Conservation (phyloP, 305 asterid species). For the Lippia alba region DNA sequence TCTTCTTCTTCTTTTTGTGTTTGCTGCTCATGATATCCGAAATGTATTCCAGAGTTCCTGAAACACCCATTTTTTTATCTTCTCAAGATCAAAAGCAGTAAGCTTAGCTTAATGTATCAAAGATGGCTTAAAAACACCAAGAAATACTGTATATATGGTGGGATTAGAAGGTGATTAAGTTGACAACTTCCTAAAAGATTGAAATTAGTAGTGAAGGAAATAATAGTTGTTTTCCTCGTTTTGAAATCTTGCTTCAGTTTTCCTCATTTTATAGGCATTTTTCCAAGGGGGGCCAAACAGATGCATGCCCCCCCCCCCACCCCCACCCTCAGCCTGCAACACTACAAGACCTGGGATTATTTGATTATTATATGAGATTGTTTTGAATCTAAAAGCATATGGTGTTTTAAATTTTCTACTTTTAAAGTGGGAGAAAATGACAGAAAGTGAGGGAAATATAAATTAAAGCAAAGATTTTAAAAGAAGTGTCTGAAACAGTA, state of each 20-base stretch:
- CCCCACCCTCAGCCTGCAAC: slow-evolving; percentile 11
- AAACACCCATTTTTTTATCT: slow-evolving; percentile 52
- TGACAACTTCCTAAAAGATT: slow-evolving; percentile 28
- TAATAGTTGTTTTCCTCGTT: slow-evolving; percentile 28
- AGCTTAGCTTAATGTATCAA: slow-evolving; percentile 6
- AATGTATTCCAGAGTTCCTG: slow-evolving; percentile 64
- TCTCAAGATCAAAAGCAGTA: slow-evolving; percentile 6
- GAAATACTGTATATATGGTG: background rate
- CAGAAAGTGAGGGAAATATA: slow-evolving; percentile 33
- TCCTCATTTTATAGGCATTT: slow-evolving; percentile 48
- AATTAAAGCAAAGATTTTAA: slow-evolving; percentile 20
- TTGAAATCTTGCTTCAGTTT: slow-evolving; percentile 31
- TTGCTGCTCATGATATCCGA: slow-evolving; percentile 57
- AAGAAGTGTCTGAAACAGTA: slow-evolving; percentile 16
- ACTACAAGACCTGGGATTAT: slow-evolving; percentile 25
- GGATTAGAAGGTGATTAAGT: background rate
- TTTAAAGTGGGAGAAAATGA: slow-evolving; percentile 33
- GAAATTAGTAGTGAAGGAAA: background rate
- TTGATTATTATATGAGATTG: background rate
- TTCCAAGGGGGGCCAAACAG: slow-evolving; percentile 28
- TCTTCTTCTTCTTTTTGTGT: slow-evolving; percentile 50
- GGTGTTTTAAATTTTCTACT: background rate
- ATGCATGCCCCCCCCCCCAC: slow-evolving; percentile 41
- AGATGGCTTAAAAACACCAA: slow-evolving; percentile 10
- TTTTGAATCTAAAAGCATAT: background rate